These are phyloP conservation scores for Begonia masoniana DNA, from an alignment of 306 rosid species.

Conservation along the genomic window DNA sequence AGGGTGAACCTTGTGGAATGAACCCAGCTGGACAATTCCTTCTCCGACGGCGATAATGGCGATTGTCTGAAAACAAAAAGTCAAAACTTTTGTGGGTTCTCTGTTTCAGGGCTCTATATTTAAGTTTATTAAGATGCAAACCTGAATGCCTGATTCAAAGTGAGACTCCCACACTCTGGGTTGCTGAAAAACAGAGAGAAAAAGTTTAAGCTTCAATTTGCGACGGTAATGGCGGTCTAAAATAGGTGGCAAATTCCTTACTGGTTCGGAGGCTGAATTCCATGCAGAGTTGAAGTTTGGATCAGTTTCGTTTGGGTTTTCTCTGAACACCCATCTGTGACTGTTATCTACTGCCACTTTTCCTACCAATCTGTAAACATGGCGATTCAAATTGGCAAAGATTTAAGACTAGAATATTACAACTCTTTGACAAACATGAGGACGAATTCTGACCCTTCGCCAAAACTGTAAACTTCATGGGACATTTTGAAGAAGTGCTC, in stretches of 20 bases:
- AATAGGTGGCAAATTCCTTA: slow-evolving; percentile 9
- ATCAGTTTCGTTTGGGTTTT: slow-evolving; percentile 47
- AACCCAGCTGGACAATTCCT: slow-evolving; percentile 80
- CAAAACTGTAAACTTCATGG: slow-evolving; percentile 85
- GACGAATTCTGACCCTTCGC: slow-evolving; percentile 52
- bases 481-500: slow-evolving; percentile 94
- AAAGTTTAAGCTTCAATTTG: neutral
- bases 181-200: slow-evolving; percentile 28
- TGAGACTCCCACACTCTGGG: slow-evolving; percentile 86
- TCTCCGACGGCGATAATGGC: slow-evolving; percentile 72
- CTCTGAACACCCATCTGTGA: slow-evolving; percentile 82
- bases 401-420: no score
- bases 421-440: no score
- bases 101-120: no score
- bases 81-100: no score
- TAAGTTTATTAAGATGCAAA: slow-evolving; percentile 12
- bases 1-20: slow-evolving; percentile 49
- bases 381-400: no score
- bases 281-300: slow-evolving; percentile 45
- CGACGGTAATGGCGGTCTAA: neutral
- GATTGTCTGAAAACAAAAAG: slow-evolving; percentile 34
- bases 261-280: slow-evolving; percentile 71
- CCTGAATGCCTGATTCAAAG: slow-evolving; percentile 84
- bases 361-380: slow-evolving; percentile 48
- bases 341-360: slow-evolving; percentile 71